Evolutionary conservation across 1,139 yeast genomes (phyloP).

Genomic region (Suhomyces guaymorum): DNA sequence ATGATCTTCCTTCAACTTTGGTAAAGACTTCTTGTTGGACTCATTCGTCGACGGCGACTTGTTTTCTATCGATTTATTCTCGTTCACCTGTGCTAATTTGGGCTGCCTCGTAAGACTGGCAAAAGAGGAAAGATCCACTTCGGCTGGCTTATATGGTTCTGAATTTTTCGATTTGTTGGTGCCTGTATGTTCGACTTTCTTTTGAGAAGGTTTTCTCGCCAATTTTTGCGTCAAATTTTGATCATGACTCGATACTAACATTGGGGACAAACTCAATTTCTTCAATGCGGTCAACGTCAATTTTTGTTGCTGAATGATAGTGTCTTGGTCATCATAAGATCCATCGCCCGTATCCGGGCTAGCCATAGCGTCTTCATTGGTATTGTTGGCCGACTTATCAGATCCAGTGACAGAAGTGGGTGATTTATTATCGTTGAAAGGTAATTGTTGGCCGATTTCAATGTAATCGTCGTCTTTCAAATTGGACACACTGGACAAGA

Average conservation of each 20-base stretch:
- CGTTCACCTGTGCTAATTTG: conserved; percentile 17
- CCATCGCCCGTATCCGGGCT: conserved; percentile 5
- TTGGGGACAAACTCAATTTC: conserved; percentile 46
- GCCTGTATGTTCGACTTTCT: conserved; percentile 8
- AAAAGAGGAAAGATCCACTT: conserved; percentile 52
- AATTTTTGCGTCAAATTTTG: conserved; percentile 17
- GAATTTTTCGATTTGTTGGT: conserved; percentile 7
- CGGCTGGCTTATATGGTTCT: conserved; percentile 55
- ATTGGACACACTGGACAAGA: conserved; percentile 41
- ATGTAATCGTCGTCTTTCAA: conserved; percentile 34
- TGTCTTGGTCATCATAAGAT: conserved; percentile 34
- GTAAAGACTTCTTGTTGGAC: conserved; percentile 10
- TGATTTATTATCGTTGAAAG: conserved; percentile 33
- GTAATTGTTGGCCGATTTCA: conserved; percentile 47
- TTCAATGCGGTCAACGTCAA: conserved; percentile 48
- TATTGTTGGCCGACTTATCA: conserved; percentile 5
- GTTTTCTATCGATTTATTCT: conserved; percentile 3
- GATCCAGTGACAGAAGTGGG: conserved; percentile 11
- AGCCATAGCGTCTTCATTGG: conserved; percentile 6
- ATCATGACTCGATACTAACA: conserved; percentile 26
- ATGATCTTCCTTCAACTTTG: conserved; percentile 12
- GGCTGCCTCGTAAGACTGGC: conserved; percentile 52
- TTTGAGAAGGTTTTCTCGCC: conserved; percentile 17
- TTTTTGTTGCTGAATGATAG: conserved; percentile 43
- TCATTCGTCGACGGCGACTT: background rate